Percentiles rank a stretch among this genome's conserved stretches.
phyloP scores from a whole-genome alignment of 2,329 filamentous ascomycete genomes.

The Trichoderma brevicompactum region DNA sequence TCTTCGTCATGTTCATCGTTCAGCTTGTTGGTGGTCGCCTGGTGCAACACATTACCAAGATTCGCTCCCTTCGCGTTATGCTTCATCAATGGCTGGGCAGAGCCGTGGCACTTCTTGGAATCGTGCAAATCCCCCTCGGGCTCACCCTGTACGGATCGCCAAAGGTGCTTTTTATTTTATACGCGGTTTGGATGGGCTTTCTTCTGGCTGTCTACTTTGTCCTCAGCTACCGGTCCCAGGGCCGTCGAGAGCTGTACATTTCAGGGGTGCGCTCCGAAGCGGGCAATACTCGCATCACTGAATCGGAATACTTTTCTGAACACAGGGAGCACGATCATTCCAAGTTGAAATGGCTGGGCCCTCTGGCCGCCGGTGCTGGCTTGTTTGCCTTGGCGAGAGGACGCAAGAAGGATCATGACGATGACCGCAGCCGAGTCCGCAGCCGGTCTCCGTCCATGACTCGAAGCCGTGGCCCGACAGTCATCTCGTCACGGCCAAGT shows the following conservation, averaged over 20 bases:
- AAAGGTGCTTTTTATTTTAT: conserved; percentile 81
- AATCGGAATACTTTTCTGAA: conserved; percentile 47
- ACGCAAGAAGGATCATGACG: conserved; percentile 47
- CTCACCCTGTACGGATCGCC: conserved; percentile 93
- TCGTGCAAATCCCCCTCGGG: conserved; percentile 86
- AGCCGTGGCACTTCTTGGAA: conserved; percentile 75
- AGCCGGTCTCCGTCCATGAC: conserved; percentile 46
- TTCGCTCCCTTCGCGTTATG: conserved; percentile 59
- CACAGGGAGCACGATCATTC: conserved; percentile 39
- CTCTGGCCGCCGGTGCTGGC: conserved; percentile 58
- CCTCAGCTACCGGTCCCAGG: conserved; percentile 70
- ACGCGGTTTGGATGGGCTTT: conserved; percentile 74
- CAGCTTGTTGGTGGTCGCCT: conserved; percentile 73
- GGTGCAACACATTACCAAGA: conserved; percentile 57
- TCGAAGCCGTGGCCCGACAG: conserved; percentile 51
- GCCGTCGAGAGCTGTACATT: conserved; percentile 58
- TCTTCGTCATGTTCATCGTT: conserved; percentile 73
- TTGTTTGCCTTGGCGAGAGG: conserved; percentile 52
- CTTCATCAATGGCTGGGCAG: conserved; percentile 90
- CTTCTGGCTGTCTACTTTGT: conserved; percentile 79
- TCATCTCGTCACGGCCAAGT: conserved; percentile 59
- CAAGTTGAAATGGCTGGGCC: conserved; percentile 54
- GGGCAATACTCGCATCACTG: conserved; percentile 46
- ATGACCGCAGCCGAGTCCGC: conserved; percentile 48
- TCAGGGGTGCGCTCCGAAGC: conserved; percentile 60